Base-by-base conservation (phyloP, 208 protist genomes). In the Kentomonas sorsogonicus region DNA sequence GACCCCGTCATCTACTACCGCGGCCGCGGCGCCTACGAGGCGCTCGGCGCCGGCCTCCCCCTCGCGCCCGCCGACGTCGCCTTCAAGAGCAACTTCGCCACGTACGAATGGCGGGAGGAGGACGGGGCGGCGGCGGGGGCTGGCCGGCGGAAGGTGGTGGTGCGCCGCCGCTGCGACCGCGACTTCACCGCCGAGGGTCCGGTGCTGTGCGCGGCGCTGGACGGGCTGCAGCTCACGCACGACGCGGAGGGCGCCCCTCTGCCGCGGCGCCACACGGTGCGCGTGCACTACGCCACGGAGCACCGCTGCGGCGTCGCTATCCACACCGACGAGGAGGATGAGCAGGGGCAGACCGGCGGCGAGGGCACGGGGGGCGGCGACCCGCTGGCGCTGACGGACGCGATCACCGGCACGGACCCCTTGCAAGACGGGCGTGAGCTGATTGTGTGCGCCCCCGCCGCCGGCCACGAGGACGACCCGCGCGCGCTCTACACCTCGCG, bases 41-140 rank as follows among this genome's bases (percentile, higher is more conserved):
- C 82, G 0, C 63, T 89, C 18, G 82, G 82, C 4, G 75, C 82
- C 0, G 78, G 74, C 6, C 59, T 89, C 10, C 46, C 51, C 5
- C 54, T 89, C 26, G 78, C 73, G 36, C 78, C 86, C 53, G 67
- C 67, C 25, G 82, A 89, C 39, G 68, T 89, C 10, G 77, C 77
- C 34, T 89, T 89, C 55, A 89, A 89, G 72, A 73, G 78, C 53
- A 86, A 84, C 59, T 89, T 89, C 53, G 71, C 74, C 57, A 39
- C 45, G 13, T 16, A 62, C 13, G 60, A 25, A 23, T 48, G 43
- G 43, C 10, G n/a, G 43, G 43, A 22, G 22, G 43, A 74, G 53
- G 52, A 74, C 30, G 7, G 5, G 2, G 60, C 51, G 9, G 51
- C 16, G 13, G 64, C 75, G 45, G 75, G 86, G 7, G 79, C 68